A percentile compares a stretch with the other conserved stretches of the same genome.
Evolutionary conservation across 257 asterid genomes (phyloP).

Genomic region (Paulownia fortunei): DNA sequence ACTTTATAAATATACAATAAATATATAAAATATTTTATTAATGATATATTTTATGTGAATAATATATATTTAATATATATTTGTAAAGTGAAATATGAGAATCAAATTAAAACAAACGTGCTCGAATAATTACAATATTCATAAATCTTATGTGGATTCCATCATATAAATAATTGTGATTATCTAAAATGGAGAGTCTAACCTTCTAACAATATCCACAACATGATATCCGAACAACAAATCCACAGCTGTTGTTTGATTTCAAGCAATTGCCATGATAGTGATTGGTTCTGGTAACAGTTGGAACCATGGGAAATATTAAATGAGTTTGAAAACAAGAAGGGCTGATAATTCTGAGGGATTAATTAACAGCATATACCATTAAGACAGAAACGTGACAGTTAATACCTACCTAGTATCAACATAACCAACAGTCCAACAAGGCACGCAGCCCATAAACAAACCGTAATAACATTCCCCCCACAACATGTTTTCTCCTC

Average conservation of each 20-base stretch:
- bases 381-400: background rate
- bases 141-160: no score
- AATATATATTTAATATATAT: no score
- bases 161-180: no score
- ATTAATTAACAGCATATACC: background rate
- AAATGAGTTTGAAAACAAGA: background rate
- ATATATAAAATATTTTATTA: no score
- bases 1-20: no score
- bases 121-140: no score
- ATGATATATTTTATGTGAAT: no score
- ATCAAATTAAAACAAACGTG: no score
- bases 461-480: background rate
- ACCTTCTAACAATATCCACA: no score
- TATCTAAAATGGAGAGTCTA: no score
- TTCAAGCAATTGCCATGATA: background rate
- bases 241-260: background rate
- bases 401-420: slow-evolving; percentile 28
- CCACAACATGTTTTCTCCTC: background rate
- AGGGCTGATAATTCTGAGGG: background rate
- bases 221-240: no score
- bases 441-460: background rate
- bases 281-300: background rate
- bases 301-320: background rate
- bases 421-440: background rate
- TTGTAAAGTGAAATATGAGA: no score